Conservation (phyloP, 1,284 basidiomycete genomes). For the Gymnopus androsaceus region DNA sequence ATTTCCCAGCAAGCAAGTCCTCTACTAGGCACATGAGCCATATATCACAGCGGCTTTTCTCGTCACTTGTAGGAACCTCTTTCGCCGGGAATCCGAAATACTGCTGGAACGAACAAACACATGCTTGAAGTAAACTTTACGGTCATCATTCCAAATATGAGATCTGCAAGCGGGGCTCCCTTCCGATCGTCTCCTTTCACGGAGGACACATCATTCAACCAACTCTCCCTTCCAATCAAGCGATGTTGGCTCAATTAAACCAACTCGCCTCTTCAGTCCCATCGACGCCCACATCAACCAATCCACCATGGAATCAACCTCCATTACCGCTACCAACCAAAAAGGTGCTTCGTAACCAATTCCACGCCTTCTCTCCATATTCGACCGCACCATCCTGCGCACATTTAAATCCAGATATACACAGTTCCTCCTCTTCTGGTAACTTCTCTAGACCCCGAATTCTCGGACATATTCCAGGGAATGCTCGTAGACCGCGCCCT, state of each 20-base stretch:
- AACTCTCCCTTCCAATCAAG: conserved; percentile 14
- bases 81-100: too few relatives aligned
- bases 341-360: conserved; percentile 58
- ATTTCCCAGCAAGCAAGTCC: too few relatives aligned
- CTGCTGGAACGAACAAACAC: too few relatives aligned
- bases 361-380: conserved; percentile 89
- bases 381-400: conserved; percentile 89
- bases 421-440: conserved; percentile 97
- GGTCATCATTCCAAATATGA: too few relatives aligned
- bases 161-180: too few relatives aligned
- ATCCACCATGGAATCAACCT: conserved; percentile 6
- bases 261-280: conserved; percentile 14
- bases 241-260: conserved; percentile 7
- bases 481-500: conserved; percentile 89
- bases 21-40: too few relatives aligned
- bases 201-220: conserved; percentile 14
- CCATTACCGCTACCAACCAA: conserved; percentile 28
- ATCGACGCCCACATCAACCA: conserved; percentile 19
- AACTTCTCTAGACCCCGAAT: conserved; percentile 88
- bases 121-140: too few relatives aligned
- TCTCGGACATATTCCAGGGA: conserved; percentile 92
- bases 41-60: too few relatives aligned
- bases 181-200: conserved; percentile 14
- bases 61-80: too few relatives aligned
- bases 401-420: conserved; percentile 98